These are phyloP conservation scores for Silybum marianum DNA, from an alignment of 129 eudicot genomes.

Conservation along the genomic window DNA sequence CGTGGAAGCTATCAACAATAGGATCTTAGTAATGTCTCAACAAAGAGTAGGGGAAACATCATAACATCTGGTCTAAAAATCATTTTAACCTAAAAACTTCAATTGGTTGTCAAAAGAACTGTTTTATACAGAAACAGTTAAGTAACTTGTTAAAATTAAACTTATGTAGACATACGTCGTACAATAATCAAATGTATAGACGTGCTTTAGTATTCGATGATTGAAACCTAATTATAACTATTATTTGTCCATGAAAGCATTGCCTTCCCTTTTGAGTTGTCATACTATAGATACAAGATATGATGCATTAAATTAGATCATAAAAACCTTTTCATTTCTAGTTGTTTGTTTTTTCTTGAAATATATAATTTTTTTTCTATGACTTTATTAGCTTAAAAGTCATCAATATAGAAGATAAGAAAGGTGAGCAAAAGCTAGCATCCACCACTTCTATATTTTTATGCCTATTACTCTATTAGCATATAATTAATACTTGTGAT, in stretches of 20 bases:
- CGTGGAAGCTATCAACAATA: not conserved
- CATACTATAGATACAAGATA: constrained; percentile 13
- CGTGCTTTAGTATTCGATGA: not conserved
- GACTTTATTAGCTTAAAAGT: not conserved
- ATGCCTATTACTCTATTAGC: not conserved
- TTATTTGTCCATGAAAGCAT: not conserved
- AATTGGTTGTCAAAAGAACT: not conserved
- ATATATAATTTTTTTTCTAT: not conserved
- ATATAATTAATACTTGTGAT: not conserved
- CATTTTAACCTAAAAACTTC: not conserved
- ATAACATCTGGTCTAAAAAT: not conserved
- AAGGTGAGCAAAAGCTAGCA: constrained; percentile 20
- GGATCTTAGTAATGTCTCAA: not conserved
- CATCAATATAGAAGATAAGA: constrained; percentile 17
- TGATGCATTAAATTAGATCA: constrained; percentile 26
- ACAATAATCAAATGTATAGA: not conserved
- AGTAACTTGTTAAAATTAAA: not conserved
- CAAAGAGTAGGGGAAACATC: not conserved
- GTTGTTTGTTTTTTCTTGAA: constrained; percentile 10
- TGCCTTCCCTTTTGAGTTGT: not conserved
- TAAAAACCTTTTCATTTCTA: not conserved
- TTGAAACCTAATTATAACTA: not conserved
- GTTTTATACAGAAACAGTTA: not conserved
- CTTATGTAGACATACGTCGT: not conserved
- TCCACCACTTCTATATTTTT: constrained; percentile 11